Percentiles rank a stretch among this genome's conserved stretches.
phyloP scores from a whole-genome alignment of 371 early-diverging fungal genomes.

The Neoconidiobolus thromboides region DNA sequence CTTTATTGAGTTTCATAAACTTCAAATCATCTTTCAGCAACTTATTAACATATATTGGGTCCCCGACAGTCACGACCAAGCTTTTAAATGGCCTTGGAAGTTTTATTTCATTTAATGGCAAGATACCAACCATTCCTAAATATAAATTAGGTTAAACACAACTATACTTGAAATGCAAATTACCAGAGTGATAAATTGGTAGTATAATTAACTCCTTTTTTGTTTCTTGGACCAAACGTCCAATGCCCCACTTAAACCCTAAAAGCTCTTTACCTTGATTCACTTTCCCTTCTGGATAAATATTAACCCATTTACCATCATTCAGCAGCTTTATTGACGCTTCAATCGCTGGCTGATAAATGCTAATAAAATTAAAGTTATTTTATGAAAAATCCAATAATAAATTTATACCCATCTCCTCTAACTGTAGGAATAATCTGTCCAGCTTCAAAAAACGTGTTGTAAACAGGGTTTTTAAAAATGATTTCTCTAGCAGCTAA shows the following conservation, averaged over 20 bases:
- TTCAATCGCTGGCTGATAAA: conserved; percentile 70
- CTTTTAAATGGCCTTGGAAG: conserved; percentile 11
- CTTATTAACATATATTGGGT: conserved; percentile 13
- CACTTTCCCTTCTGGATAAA: conserved; percentile 68
- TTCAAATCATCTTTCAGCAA: not conserved
- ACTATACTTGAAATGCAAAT: conserved; percentile 7
- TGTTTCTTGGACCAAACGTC: conserved; percentile 60
- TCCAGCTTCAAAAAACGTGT: conserved; percentile 49
- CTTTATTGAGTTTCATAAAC: not conserved
- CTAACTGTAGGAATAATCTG: conserved; percentile 67
- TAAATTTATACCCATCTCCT: conserved; percentile 30
- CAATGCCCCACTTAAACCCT: conserved; percentile 77
- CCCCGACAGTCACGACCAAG: conserved; percentile 13
- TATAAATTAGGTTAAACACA: conserved; percentile 14
- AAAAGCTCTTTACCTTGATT: conserved; percentile 40
- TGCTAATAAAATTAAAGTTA: conserved; percentile 8
- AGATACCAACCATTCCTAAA: conserved; percentile 26
- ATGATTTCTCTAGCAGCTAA: conserved; percentile 74
- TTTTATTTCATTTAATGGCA: conserved; percentile 17
- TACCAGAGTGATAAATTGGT: conserved; percentile 48
- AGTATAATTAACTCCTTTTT: conserved; percentile 34
- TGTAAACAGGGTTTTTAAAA: conserved; percentile 39
- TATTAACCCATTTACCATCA: conserved; percentile 50
- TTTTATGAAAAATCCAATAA: not conserved
- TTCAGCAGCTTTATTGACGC: conserved; percentile 38